Percentiles rank a stretch among this genome's conserved stretches.
These are phyloP conservation scores for Talaromyces borbonicus DNA, from an alignment of 495 filamentous ascomycete species.

Conservation along the genomic window DNA sequence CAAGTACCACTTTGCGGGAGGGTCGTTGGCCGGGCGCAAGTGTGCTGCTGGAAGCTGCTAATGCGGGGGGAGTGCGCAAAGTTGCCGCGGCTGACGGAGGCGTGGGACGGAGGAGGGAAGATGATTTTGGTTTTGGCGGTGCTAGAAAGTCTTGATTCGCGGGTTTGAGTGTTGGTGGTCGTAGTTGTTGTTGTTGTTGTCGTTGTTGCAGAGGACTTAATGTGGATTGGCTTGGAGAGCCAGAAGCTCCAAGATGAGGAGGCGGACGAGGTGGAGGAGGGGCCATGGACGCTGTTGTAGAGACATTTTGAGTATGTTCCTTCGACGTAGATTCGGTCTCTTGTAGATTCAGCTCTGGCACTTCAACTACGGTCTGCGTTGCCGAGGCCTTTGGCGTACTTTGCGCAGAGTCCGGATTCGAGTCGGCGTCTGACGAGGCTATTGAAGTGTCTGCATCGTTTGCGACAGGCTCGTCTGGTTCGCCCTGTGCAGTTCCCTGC, in stretches of 20 bases:
- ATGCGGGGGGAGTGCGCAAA: conserved; percentile 20
- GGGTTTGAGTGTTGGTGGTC: not conserved
- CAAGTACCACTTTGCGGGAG: conserved; percentile 56
- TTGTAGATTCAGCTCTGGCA: conserved; percentile 26
- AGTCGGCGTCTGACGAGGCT: too few relatives aligned
- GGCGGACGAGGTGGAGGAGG: conserved; percentile 7
- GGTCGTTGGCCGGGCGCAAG: conserved; percentile 28
- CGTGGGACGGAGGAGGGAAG: conserved; percentile 17
- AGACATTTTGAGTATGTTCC: not conserved
- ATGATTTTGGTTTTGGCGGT: conserved; percentile 8
- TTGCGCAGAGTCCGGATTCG: conserved; percentile 23
- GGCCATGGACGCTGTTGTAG: conserved; percentile 3
- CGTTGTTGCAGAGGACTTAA: too few relatives aligned
- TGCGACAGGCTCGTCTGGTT: not conserved
- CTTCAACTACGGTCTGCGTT: conserved; percentile 19
- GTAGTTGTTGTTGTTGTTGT: conserved; percentile 8
- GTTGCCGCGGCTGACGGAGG: conserved; percentile 28
- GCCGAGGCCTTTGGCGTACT: conserved; percentile 40
- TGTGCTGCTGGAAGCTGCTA: conserved; percentile 22
- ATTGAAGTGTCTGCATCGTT: not conserved
- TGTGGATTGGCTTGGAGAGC: too few relatives aligned
- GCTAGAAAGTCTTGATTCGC: not conserved
- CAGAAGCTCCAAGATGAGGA: too few relatives aligned
- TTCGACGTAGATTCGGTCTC: not conserved
- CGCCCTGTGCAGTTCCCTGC: not conserved